A percentile compares a stretch with the other conserved stretches of the same genome.
These are phyloP conservation scores for Nephelium lappaceum DNA, from an alignment of 345 rosid genomes.

Conservation along the genomic window DNA sequence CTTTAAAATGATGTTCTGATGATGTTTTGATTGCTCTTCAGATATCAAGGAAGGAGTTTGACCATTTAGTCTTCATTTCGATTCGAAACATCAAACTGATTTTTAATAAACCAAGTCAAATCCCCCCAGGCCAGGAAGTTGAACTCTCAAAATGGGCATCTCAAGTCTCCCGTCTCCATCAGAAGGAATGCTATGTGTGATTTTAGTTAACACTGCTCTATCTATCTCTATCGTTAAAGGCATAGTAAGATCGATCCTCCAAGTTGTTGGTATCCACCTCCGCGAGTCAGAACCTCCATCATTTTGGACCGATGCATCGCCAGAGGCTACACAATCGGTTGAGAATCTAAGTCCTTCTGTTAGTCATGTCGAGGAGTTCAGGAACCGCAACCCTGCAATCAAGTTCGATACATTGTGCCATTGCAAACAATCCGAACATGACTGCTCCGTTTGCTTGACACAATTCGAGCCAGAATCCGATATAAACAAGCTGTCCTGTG, in stretches of 20 bases:
- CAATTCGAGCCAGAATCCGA: slow-evolving; percentile 63
- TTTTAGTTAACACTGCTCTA: slow-evolving; percentile 84
- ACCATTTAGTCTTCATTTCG: not conserved
- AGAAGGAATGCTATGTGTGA: slow-evolving; percentile 76
- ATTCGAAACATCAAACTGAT: not conserved
- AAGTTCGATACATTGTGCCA: slow-evolving; percentile 49
- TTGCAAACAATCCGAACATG: slow-evolving; percentile 52
- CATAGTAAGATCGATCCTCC: slow-evolving; percentile 64
- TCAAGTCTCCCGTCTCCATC: slow-evolving; percentile 91
- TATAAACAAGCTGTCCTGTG: slow-evolving; percentile 65
- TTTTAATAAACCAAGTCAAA: not conserved
- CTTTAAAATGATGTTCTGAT: slow-evolving; percentile 24
- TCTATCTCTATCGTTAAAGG: slow-evolving; percentile 77
- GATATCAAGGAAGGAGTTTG: slow-evolving; percentile 12
- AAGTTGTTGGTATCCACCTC: slow-evolving; percentile 60
- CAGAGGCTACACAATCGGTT: slow-evolving; percentile 35
- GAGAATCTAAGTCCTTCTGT: slow-evolving; percentile 49
- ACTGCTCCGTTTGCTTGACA: slow-evolving; percentile 70
- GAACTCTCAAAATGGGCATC: slow-evolving; percentile 64
- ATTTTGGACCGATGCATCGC: slow-evolving; percentile 33
- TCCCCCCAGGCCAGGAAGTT: not conserved
- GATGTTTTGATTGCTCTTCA: slow-evolving; percentile 19
- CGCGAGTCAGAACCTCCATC: slow-evolving; percentile 38
- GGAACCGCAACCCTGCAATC: slow-evolving; percentile 56
- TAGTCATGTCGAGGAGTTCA: slow-evolving; percentile 63